Evolutionary conservation across 495 filamentous ascomycete species (phyloP).

Genomic region (Neurospora terricola): DNA sequence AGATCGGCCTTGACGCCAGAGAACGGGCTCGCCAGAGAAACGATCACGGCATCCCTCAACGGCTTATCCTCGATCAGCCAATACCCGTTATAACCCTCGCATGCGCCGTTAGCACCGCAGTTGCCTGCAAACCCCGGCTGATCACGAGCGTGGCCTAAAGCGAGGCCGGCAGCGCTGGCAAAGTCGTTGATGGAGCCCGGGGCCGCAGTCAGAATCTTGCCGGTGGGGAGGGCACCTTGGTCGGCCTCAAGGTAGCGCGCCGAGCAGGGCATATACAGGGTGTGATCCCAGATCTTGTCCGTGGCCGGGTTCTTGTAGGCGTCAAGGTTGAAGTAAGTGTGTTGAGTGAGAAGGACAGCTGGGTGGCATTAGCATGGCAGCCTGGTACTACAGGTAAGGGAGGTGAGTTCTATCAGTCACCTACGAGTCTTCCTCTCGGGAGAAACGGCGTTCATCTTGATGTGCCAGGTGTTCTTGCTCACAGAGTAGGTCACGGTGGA

Average conservation of each 20-base stretch:
- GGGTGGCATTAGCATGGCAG: constrained; percentile 32
- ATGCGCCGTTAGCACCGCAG: constrained; percentile 54
- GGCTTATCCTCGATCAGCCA: constrained; percentile 57
- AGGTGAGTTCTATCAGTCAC: constrained; percentile 4
- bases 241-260: constrained; percentile 59
- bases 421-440: constrained; percentile 40
- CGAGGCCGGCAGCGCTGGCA: constrained; percentile 45
- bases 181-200: constrained; percentile 61
- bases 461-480: constrained; percentile 37
- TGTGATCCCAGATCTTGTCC: constrained; percentile 58
- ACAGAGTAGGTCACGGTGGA: constrained; percentile 65
- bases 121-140: constrained; percentile 47
- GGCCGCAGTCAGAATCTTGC: constrained; percentile 51
- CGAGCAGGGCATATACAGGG: constrained; percentile 61
- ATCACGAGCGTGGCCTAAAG: constrained; percentile 53
- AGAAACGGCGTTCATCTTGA: constrained; percentile 43
- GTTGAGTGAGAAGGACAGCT: constrained; percentile 64
- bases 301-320: constrained; percentile 53
- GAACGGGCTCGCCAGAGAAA: constrained; percentile 46
- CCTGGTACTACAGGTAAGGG: neutral
- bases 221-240: constrained; percentile 62
- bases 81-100: constrained; percentile 73
- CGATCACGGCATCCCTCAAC: constrained; percentile 44
- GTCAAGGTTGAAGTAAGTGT: constrained; percentile 84
- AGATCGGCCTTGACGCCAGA: constrained; percentile 63